Percentiles rank a stretch among this genome's conserved stretches.
Conservation (phyloP, 441 rosid species). For the Aquilaria agallochum region DNA sequence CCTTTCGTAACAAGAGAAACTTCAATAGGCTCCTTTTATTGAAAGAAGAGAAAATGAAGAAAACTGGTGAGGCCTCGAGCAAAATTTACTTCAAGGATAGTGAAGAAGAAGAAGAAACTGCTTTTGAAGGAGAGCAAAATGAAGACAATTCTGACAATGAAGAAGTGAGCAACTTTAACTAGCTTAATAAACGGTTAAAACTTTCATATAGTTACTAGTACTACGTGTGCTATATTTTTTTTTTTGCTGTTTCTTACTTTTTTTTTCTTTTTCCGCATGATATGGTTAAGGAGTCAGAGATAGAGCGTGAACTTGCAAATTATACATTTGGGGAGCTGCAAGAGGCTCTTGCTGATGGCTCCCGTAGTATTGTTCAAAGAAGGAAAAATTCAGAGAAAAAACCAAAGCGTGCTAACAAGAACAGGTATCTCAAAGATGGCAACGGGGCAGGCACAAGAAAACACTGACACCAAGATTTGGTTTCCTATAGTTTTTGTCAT, state of each 20-base stretch:
- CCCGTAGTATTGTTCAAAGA: constrained; percentile 28
- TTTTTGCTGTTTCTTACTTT: not conserved
- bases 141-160: constrained; percentile 10
- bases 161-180: constrained; percentile 26
- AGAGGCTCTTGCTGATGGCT: constrained; percentile 64
- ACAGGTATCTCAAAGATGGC: constrained; percentile 23
- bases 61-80: constrained; percentile 21
- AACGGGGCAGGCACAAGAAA: too few species aligned
- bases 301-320: constrained; percentile 59
- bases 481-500: too few species aligned
- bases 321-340: constrained; percentile 81
- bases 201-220: not conserved
- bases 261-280: not conserved
- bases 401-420: constrained; percentile 48
- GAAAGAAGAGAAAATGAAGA: constrained; percentile 4
- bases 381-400: constrained; percentile 37
- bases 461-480: too few species aligned
- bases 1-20: too few species aligned
- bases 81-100: constrained; percentile 35
- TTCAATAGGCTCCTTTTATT: too few species aligned
- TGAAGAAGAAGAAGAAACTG: constrained; percentile 21
- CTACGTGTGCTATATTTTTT: not conserved
- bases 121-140: constrained; percentile 29
- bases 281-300: constrained; percentile 44
- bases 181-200: not conserved